Evolutionary conservation across 345 rosid species (phyloP), one percentile per base, ranked within the genome.

Genomic region (Populus euphratica): DNA sequence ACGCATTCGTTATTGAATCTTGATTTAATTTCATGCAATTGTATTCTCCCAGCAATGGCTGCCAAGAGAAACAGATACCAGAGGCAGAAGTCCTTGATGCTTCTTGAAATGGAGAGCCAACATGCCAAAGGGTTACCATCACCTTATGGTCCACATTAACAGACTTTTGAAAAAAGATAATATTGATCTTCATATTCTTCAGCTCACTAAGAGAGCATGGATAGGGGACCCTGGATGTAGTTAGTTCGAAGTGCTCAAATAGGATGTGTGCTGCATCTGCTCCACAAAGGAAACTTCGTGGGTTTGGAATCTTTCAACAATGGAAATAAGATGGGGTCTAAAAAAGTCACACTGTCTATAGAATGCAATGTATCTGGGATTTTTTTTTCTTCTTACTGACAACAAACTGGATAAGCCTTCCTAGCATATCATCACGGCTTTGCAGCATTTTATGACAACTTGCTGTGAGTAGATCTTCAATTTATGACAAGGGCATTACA

Each of bases 61-160:
- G 91, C 99, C 2, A 92, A 91, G 92, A 91, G 98, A 85, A 96
- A 96, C 85, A 80, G 87, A 78, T 92, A 96, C 75, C 98, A 92
- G 68, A 90, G 99, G 75, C 98, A 96, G 76, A 96, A 92, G 79
- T 96, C 99, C 6, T 62, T 96, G 81, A 92, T 96, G 99, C 86
- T 83, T 79, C 90, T 91, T 11, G 98, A 94, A 88, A 90, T 94
- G 97, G 98, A 92, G 87, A 89, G 98, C 84, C 97, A 96, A 72
- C 99, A 92, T 17, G 98, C 95, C 0, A 94, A 96, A 85, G 96
- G 93, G 78, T 81, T 93, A 83, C 86, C 96, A n/a, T 88, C 98
- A 3, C 94, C 96, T 16, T 82, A 85, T 12, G 91, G 89, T 86
- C 89, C 94, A 44, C 87, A 76, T 54, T 92, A 87, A 85, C 77